These are phyloP conservation scores for Gracilaria gracilis DNA, from an alignment of 23 red algal genomes.

Conservation along the genomic window DNA sequence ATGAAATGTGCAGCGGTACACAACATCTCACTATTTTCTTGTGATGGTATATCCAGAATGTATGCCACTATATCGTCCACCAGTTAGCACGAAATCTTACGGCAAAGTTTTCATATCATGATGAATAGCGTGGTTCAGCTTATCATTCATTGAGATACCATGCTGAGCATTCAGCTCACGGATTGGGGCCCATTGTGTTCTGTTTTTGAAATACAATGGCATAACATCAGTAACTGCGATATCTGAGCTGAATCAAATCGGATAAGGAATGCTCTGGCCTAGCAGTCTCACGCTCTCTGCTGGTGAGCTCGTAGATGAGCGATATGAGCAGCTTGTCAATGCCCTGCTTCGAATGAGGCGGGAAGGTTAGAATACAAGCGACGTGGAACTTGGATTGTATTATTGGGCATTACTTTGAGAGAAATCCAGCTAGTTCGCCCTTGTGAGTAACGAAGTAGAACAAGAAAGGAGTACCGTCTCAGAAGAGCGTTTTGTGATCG, in stretches of 20 bases:
- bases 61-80: background rate
- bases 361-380: conserved; percentile 89
- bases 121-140: background rate
- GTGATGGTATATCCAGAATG: background rate
- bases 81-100: conserved; percentile 15
- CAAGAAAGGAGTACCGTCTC: conserved; percentile 84
- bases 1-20: background rate
- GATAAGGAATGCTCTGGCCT: conserved; percentile 79
- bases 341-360: conserved; percentile 80
- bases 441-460: conserved; percentile 83
- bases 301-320: conserved; percentile 90
- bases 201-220: conserved; percentile 47
- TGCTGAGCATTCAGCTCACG: background rate
- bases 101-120: background rate
- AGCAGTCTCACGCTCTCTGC: conserved; percentile 69
- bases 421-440: conserved; percentile 77
- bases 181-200: background rate
- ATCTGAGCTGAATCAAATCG: conserved; percentile 82
- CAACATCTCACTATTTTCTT: background rate
- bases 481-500: conserved; percentile 93
- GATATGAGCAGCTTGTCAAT: conserved; percentile 81
- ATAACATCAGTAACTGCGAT: conserved; percentile 73
- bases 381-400: conserved; percentile 74
- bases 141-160: conserved; percentile 10
- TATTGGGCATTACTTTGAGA: conserved; percentile 81